Conservation (phyloP, 2,329 filamentous ascomycete species). For the Talaromyces sp. region DNA sequence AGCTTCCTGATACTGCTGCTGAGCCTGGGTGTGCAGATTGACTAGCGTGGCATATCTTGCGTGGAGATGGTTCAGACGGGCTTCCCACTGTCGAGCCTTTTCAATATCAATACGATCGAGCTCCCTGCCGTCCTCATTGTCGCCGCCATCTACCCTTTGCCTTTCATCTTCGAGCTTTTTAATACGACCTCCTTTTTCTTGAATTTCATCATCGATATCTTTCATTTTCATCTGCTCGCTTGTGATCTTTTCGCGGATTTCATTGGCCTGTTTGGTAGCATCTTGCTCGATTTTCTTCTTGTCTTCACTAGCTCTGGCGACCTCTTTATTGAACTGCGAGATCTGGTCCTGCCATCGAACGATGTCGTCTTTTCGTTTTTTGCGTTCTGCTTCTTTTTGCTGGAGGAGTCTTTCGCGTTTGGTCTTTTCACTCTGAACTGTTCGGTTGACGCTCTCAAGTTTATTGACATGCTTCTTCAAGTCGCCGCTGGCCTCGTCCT, state of each 20-base stretch:
- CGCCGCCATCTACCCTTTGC: slow-evolving; percentile 43
- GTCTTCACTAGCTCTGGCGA: slow-evolving; percentile 39
- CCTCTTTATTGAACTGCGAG: slow-evolving; percentile 46
- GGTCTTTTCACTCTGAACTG: slow-evolving; percentile 69
- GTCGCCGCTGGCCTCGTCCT: slow-evolving; percentile 83
- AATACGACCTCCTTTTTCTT: slow-evolving; percentile 55
- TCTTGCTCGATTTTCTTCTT: slow-evolving; percentile 37
- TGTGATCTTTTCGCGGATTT: slow-evolving; percentile 39
- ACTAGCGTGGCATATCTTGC: slow-evolving; percentile 39
- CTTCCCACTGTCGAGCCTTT: slow-evolving; percentile 43
- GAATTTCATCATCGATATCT: slow-evolving; percentile 56
- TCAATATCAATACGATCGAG: slow-evolving; percentile 46
- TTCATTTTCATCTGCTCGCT: slow-evolving; percentile 48
- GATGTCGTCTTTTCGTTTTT: slow-evolving; percentile 57
- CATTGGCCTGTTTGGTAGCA: slow-evolving; percentile 33
- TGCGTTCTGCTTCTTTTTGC: slow-evolving; percentile 56
- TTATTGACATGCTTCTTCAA: slow-evolving; percentile 74
- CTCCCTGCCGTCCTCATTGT: slow-evolving; percentile 47
- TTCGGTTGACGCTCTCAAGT: slow-evolving; percentile 74
- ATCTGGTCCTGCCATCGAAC: slow-evolving; percentile 53
- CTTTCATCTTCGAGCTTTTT: slow-evolving; percentile 57
- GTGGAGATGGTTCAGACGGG: slow-evolving; percentile 37
- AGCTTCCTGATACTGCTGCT: slow-evolving; percentile 42
- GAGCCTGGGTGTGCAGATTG: slow-evolving; percentile 36
- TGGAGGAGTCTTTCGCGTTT: slow-evolving; percentile 66